A percentile compares a stretch with the other conserved stretches of the same genome.
Conservation (phyloP, 116 monocot species). For the Thalassia testudinum region DNA sequence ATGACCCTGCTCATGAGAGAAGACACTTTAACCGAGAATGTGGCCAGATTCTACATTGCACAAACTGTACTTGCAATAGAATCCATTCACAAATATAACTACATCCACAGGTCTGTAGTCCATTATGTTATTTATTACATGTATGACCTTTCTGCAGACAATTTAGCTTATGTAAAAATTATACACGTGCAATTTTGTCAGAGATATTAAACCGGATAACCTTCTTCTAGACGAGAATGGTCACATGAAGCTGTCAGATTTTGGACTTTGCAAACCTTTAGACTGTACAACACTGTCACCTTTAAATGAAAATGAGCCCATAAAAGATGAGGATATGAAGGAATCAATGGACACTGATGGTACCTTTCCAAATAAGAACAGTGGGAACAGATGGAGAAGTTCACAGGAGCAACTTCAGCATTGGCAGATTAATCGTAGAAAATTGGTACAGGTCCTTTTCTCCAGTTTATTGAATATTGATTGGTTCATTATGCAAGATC, state of each 20-base stretch:
- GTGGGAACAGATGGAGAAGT: slow-evolving; percentile 66
- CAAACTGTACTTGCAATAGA: slow-evolving; percentile 87
- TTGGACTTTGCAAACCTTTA: slow-evolving; percentile 92
- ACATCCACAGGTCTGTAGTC: slow-evolving; percentile 78
- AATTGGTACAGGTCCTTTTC: slow-evolving; percentile 30
- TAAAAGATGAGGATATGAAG: slow-evolving; percentile 55
- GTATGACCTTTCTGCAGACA: background rate
- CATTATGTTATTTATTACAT: too few relatives aligned
- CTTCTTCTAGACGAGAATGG: slow-evolving; percentile 87
- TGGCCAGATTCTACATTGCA: slow-evolving; percentile 93
- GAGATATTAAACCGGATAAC: slow-evolving; percentile 97
- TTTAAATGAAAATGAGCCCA: slow-evolving; percentile 83
- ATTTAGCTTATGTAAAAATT: background rate
- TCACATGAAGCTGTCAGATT: slow-evolving; percentile 95
- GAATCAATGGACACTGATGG: slow-evolving; percentile 98
- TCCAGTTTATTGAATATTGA: too few relatives aligned
- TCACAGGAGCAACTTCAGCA: slow-evolving; percentile 78
- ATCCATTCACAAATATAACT: slow-evolving; percentile 91
- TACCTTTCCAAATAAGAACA: slow-evolving; percentile 30
- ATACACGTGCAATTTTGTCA: slow-evolving; percentile 12
- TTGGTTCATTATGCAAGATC: too few relatives aligned
- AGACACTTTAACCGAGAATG: slow-evolving; percentile 77
- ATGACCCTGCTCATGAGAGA: slow-evolving; percentile 96
- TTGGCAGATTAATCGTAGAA: slow-evolving; percentile 83
- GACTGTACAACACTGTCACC: slow-evolving; percentile 67